Conservation (phyloP, 257 asterid genomes). For the Schizonepeta tenuifolia region DNA sequence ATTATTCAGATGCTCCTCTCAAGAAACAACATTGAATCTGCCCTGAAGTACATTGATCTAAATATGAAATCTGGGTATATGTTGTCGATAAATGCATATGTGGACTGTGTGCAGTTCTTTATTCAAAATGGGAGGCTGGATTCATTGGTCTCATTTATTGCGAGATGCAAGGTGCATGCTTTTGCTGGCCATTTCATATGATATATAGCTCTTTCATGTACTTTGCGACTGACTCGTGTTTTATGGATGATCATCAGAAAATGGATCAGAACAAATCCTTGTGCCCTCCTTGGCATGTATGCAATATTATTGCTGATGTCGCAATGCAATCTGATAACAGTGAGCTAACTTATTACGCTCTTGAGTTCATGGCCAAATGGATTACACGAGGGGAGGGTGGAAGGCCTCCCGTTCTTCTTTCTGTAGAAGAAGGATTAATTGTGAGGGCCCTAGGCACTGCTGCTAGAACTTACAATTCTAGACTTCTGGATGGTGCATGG, state of each 20-base stretch:
- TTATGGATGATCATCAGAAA: constrained; percentile 60
- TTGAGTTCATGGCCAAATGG: constrained; percentile 85
- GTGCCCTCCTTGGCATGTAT: constrained; percentile 70
- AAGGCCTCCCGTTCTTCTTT: constrained; percentile 52
- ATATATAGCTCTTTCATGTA: constrained; percentile 23
- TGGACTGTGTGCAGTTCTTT: constrained; percentile 58
- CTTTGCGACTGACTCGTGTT: constrained; percentile 24
- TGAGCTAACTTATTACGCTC: constrained; percentile 66
- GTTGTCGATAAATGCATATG: constrained; percentile 62
- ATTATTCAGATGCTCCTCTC: constrained; percentile 69
- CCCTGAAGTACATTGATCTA: constrained; percentile 65
- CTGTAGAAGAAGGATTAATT: constrained; percentile 74
- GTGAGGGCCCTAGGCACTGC: constrained; percentile 86
- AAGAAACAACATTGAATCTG: constrained; percentile 62
- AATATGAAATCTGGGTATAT: constrained; percentile 67
- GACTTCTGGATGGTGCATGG: constrained; percentile 86
- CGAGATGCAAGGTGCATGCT: constrained; percentile 81
- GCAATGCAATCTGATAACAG: constrained; percentile 75
- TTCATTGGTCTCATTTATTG: constrained; percentile 66
- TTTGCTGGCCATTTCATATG: constrained; percentile 32
- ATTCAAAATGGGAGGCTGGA: constrained; percentile 57
- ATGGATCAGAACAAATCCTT: constrained; percentile 83
- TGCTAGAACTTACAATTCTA: constrained; percentile 71
- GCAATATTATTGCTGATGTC: constrained; percentile 68
- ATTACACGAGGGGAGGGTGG: constrained; percentile 67